These are phyloP conservation scores for Alliaria petiolata DNA, from an alignment of 345 rosid genomes.

Conservation along the genomic window DNA sequence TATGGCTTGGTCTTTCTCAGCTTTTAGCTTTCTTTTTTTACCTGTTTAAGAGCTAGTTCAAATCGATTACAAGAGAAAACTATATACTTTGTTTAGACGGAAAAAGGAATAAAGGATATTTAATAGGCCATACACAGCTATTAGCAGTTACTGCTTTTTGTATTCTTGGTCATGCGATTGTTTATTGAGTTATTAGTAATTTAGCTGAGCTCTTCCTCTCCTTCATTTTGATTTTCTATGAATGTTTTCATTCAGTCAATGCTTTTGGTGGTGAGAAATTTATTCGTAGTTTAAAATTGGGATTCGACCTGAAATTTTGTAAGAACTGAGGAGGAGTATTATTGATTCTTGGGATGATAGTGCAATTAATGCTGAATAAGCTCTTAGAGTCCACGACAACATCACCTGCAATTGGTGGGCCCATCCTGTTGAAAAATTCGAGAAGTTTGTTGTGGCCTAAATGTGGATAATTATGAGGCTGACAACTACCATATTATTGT, in stretches of 20 bases:
- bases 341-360: constrained; percentile 11
- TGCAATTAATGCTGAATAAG: constrained; percentile 15
- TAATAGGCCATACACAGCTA: background rate
- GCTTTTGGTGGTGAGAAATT: background rate
- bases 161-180: background rate
- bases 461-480: constrained; percentile 6
- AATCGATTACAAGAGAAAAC: background rate
- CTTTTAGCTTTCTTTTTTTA: constrained; percentile 14
- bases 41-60: background rate
- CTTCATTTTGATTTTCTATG: background rate
- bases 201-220: background rate
- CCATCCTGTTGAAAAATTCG: constrained; percentile 16
- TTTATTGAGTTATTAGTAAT: background rate
- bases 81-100: background rate
- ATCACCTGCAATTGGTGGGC: constrained; percentile 31
- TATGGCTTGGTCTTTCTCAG: constrained; percentile 5
- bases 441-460: constrained; percentile 24
- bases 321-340: constrained; percentile 20
- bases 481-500: constrained; percentile 28
- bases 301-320: constrained; percentile 10
- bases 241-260: background rate
- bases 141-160: background rate
- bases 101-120: background rate
- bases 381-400: constrained; percentile 30
- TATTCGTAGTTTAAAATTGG: background rate